Conservation (phyloP, 2,329 filamentous ascomycete species). For the Bipolaris victoriae region DNA sequence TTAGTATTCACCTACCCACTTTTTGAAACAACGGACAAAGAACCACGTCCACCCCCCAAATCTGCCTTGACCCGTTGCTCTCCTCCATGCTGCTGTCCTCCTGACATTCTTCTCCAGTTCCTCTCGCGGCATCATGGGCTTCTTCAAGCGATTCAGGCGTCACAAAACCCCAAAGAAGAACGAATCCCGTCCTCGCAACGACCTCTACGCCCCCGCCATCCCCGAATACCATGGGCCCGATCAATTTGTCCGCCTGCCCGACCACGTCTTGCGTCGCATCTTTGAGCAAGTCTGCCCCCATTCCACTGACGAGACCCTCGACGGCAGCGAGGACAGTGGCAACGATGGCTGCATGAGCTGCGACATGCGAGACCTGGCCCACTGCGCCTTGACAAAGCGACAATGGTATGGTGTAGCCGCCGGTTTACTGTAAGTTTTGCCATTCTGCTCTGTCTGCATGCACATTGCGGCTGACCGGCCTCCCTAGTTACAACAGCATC, state of each 20-base stretch:
- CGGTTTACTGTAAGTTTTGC: conserved; percentile 64
- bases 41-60: conserved; percentile 5
- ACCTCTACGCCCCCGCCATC: conserved; percentile 34
- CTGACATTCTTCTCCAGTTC: conserved; percentile 29
- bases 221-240: conserved; percentile 49
- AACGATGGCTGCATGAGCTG: conserved; percentile 91
- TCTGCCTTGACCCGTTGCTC: conserved; percentile 17
- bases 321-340: conserved; percentile 78
- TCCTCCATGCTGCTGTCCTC: conserved; percentile 14
- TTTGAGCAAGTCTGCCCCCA: conserved; percentile 87
- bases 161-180: conserved; percentile 51
- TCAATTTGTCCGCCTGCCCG: conserved; percentile 62
- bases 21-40: conserved; percentile 17
- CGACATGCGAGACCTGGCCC: conserved; percentile 84
- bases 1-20: conserved; percentile 28
- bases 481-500: conserved; percentile 78
- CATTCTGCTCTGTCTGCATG: background rate
- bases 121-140: conserved; percentile 53
- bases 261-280: conserved; percentile 74
- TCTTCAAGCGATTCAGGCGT: conserved; percentile 57
- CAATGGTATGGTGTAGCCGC: conserved; percentile 70
- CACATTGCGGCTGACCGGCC: background rate
- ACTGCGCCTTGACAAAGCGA: conserved; percentile 75
- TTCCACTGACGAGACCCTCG: conserved; percentile 70
- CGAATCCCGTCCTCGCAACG: conserved; percentile 39